phyloP scores from a whole-genome alignment of 495 filamentous ascomycete genomes.

The Aspergillus bridgeri region DNA sequence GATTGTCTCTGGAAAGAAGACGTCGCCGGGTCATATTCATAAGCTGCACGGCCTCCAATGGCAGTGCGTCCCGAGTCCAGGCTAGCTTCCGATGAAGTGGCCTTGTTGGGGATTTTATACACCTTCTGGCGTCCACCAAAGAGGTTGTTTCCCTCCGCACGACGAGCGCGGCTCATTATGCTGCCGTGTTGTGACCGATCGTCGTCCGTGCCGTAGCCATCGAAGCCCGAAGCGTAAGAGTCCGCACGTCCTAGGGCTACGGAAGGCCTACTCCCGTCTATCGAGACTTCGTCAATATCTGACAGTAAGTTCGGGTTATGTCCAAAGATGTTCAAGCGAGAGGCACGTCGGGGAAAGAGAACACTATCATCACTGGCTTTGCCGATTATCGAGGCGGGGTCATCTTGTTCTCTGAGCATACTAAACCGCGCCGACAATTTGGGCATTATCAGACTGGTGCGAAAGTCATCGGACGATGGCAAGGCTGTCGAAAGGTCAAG shows the following conservation, averaged over 20 bases:
- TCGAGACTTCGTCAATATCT: conserved; percentile 86
- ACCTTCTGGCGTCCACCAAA: conserved; percentile 97
- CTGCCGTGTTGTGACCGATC: conserved; percentile 55
- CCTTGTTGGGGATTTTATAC: conserved; percentile 74
- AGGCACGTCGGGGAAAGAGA: conserved; percentile 75
- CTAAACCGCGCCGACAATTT: conserved; percentile 93
- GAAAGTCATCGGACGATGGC: conserved; percentile 83
- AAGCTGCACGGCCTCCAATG: conserved; percentile 68
- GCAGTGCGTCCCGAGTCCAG: conserved; percentile 33
- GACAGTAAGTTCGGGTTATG: conserved; percentile 54
- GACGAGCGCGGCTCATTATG: conserved; percentile 80
- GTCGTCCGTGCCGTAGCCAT: conserved; percentile 69
- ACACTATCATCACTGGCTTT: conserved; percentile 96
- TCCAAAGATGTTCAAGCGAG: conserved; percentile 57
- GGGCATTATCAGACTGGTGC: conserved; percentile 95
- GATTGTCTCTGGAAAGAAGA: conserved; percentile 76
- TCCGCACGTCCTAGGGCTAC: conserved; percentile 48
- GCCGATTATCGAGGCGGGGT: conserved; percentile 79
- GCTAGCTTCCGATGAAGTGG: conserved; percentile 23
- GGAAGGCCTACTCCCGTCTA: conserved; percentile 61
- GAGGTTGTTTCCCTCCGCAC: conserved; percentile 85
- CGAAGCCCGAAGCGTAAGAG: conserved; percentile 51
- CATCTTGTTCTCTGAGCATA: conserved; percentile 91
- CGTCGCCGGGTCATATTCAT: conserved; percentile 78
- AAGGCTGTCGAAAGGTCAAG: conserved; percentile 72